Percentiles rank a stretch among this genome's conserved stretches.
Evolutionary conservation across 2,329 filamentous ascomycete genomes (phyloP).

Genomic region (Apiospora malaysiana): DNA sequence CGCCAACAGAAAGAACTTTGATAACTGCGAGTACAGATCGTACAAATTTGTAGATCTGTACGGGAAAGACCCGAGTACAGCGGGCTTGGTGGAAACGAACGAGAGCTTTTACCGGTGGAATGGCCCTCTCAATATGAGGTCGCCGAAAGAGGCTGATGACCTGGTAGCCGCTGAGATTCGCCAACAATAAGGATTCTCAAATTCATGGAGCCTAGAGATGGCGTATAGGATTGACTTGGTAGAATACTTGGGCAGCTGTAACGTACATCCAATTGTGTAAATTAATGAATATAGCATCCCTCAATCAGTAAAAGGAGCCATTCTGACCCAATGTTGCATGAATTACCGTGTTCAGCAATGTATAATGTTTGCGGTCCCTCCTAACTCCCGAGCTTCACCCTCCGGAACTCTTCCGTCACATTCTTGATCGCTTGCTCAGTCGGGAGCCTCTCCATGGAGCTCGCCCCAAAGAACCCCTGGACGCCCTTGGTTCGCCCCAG

Average conservation of each 20-base stretch:
- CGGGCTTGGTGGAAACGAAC: not conserved
- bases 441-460: conserved; percentile 70
- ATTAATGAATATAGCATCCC: not conserved
- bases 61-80: not conserved
- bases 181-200: too few species aligned
- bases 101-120: conserved; percentile 5
- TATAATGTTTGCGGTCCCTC: not conserved
- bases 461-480: conserved; percentile 76
- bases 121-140: not conserved
- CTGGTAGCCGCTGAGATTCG: not conserved
- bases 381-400: conserved; percentile 25
- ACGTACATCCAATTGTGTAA: not conserved
- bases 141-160: not conserved
- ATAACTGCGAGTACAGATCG: conserved; percentile 72
- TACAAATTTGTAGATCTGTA: conserved; percentile 63
- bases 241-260: not conserved
- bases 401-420: conserved; percentile 57
- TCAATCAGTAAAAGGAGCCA: not conserved
- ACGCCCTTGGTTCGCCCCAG: conserved; percentile 64
- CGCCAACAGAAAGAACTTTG: conserved; percentile 65
- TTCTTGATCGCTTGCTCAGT: conserved; percentile 66
- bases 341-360: not conserved
- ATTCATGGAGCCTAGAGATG: not conserved
- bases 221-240: not conserved
- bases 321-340: not conserved